Evolutionary conservation across 345 rosid genomes (phyloP), one percentile per base, ranked within the genome.

Genomic region (Excoecaria cochinchinensis): DNA sequence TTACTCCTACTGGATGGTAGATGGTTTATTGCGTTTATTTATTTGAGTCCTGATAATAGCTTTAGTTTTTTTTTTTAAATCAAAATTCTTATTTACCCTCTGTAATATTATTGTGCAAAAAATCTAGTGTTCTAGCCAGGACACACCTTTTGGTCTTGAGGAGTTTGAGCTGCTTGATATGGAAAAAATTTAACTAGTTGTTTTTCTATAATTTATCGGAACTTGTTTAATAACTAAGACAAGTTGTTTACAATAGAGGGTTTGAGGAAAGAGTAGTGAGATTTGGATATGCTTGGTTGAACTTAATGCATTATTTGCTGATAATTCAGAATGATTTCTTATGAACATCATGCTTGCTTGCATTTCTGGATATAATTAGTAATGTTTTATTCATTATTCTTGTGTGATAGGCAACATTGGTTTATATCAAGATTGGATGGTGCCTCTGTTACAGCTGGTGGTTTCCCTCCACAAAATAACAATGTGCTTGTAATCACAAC

Each of bases 371-470:
- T 6, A 6, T 6, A 1, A 8, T 31, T 67, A 14, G 11, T 50
- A 36, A 66, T 64, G 7, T 56, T 55, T 74, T 52, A 36, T 52
- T 72, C 16, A 50, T 74, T 52, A 36, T 52, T 72, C 16, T 52
- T 63, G 16, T 77, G 64, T 69, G 76, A 74, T 87, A 95, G 99
- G 87, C 99, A 95, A 79, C 99, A 95, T 67, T 95, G 99, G 99
- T 92, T 92, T 84, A 89, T 91, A 71, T 86, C 96, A 67, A 91
- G 97, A 80, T 83, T 95, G 81, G 92, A 91, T 74, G 97, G 95
- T 77, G 97, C 98, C 74, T 92, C 95, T 62, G 92, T 95, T 57
- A 84, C 97, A 39, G 93, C 99, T 66, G 98, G 88, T 77, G 99
- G 97, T 72, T 92, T 95, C 72, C 89, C 94, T 70, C 98, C 97